phyloP scores from a whole-genome alignment of 1,284 basidiomycete genomes.

The Cryptococcus wingfieldii region DNA sequence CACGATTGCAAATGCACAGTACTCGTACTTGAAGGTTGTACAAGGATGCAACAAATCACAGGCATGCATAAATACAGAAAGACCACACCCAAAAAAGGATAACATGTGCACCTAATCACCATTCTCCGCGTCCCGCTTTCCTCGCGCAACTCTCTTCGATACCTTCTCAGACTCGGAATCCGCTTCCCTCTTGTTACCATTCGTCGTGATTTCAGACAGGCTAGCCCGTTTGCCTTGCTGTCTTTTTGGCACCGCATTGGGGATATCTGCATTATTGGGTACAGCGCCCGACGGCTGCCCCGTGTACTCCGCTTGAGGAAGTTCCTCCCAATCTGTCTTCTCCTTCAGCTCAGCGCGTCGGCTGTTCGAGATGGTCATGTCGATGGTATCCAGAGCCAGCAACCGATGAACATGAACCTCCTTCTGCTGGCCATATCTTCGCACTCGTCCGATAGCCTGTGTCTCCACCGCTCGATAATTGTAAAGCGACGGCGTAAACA shows the following conservation, averaged over 20 bases:
- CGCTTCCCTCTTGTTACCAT: not conserved
- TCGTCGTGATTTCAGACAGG: not conserved
- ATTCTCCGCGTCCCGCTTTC: not conserved
- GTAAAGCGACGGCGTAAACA: slow-evolving; percentile 71
- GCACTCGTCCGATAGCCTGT: slow-evolving; percentile 82
- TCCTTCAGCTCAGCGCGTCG: slow-evolving; percentile 24
- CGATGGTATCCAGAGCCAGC: slow-evolving; percentile 76
- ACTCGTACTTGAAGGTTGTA: not conserved
- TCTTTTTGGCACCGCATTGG: slow-evolving; percentile 1
- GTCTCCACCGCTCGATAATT: slow-evolving; percentile 82
- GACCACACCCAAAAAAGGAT: not conserved
- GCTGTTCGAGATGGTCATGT: slow-evolving; percentile 61
- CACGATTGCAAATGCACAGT: not conserved
- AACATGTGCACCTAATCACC: not conserved
- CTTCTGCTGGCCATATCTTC: slow-evolving; percentile 78
- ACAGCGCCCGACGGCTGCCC: not conserved
- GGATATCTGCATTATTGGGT: not conserved
- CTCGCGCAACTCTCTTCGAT: not conserved
- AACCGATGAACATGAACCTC: slow-evolving; percentile 77
- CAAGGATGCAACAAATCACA: not conserved
- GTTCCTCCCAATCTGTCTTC: slow-evolving; percentile 34
- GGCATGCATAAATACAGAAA: not conserved
- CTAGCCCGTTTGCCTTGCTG: not conserved
- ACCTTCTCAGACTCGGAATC: not conserved
- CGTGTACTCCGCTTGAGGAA: slow-evolving; percentile 26